Conservation (phyloP, 202 grass and related monocot species). For the Musa balbisiana region DNA sequence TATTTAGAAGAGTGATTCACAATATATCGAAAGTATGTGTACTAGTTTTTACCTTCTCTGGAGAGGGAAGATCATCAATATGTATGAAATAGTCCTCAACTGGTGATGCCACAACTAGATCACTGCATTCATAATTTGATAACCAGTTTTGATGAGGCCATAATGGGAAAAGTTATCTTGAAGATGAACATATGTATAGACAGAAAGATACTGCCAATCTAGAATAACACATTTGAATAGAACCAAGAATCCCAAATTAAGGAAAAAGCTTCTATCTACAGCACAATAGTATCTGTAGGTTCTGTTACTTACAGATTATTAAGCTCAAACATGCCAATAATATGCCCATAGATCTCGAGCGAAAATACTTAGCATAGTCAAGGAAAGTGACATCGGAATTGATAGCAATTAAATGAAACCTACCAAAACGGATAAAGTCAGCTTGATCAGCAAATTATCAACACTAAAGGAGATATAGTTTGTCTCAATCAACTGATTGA, state of each 20-base stretch:
- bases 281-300: background rate
- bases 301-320: slow-evolving; percentile 87
- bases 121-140: slow-evolving; percentile 34
- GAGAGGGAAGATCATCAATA: slow-evolving; percentile 76
- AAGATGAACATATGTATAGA: background rate
- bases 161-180: background rate
- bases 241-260: background rate
- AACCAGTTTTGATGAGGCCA: background rate
- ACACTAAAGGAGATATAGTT: background rate
- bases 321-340: slow-evolving; percentile 99
- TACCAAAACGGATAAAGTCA: background rate
- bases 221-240: slow-evolving; percentile 7
- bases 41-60: slow-evolving; percentile 55
- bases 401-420: background rate
- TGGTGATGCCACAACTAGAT: slow-evolving; percentile 89
- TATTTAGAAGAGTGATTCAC: background rate
- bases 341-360: slow-evolving; percentile 78
- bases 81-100: slow-evolving; percentile 94
- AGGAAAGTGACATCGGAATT: slow-evolving; percentile 31
- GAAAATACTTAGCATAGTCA: slow-evolving; percentile 80
- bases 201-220: slow-evolving; percentile 19
- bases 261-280: background rate
- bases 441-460: background rate
- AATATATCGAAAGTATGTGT: slow-evolving; percentile 5
- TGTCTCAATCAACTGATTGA: slow-evolving; percentile 3